These are phyloP conservation scores for Pterulicium gracile DNA, from an alignment of 1,284 basidiomycete genomes.

Conservation along the genomic window DNA sequence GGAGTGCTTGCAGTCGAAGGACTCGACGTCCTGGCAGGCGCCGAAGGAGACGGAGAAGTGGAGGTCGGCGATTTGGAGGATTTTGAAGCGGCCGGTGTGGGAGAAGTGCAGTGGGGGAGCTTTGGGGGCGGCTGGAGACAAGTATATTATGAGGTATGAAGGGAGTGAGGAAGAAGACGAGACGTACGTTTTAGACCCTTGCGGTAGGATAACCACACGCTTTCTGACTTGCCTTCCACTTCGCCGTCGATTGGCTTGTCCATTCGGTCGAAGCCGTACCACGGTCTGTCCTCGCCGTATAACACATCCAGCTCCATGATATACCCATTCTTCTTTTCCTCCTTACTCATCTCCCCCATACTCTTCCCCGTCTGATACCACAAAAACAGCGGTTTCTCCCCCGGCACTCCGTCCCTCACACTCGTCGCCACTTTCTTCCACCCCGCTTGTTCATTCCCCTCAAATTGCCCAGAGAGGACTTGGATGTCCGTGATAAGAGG, in stretches of 20 bases:
- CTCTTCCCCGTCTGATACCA: constrained; percentile 71
- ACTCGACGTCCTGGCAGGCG: constrained; percentile 54
- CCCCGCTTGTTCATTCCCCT: constrained; percentile 28
- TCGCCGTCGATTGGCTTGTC: constrained; percentile 41
- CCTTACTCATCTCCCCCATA: constrained; percentile 40
- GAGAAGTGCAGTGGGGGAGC: constrained; percentile 74
- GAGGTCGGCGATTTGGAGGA: constrained; percentile 85
- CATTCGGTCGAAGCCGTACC: constrained; percentile 76
- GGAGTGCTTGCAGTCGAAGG: constrained; percentile 44
- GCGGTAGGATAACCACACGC: constrained; percentile 49
- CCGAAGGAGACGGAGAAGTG: constrained; percentile 77
- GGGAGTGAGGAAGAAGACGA: neutral
- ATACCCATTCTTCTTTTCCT: constrained; percentile 35
- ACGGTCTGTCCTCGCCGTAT: constrained; percentile 71
- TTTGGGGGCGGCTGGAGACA: constrained; percentile 44
- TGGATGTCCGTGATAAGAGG: constrained; percentile 55
- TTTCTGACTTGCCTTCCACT: constrained; percentile 28
- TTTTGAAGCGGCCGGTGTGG: constrained; percentile 74
- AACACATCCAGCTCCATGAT: constrained; percentile 86
- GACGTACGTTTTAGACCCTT: constrained; percentile 56
- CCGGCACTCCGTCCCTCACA: constrained; percentile 42
- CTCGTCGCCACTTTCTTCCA: constrained; percentile 55
- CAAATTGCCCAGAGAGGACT: constrained; percentile 39
- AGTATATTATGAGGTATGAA: too few relatives aligned
- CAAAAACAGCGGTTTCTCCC: constrained; percentile 43